Evolutionary conservation across 768 basidiomycete genomes (phyloP).

Genomic region (Kwoniella botswanensis): DNA sequence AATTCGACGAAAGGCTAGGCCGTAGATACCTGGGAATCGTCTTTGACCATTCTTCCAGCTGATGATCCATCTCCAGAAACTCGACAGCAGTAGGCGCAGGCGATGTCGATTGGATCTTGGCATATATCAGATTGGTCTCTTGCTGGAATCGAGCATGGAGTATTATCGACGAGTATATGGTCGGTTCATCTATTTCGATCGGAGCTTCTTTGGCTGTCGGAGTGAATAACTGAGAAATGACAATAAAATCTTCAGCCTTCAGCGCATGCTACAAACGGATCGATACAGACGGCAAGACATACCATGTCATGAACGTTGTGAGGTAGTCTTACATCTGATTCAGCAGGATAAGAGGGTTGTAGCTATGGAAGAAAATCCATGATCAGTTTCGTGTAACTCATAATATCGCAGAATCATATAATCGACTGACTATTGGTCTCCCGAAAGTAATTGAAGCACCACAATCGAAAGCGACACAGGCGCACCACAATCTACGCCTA

Average conservation of each 20-base stretch:
- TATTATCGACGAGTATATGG: constrained; percentile 15
- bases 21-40: constrained; percentile 7
- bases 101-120: constrained; percentile 2
- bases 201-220: constrained; percentile 3
- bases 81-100: constrained; percentile 14
- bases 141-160: constrained; percentile 1
- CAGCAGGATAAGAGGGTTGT: constrained; percentile 13
- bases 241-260: not conserved
- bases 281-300: not conserved
- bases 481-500: constrained; percentile 31
- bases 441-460: constrained; percentile 29
- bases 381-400: not conserved
- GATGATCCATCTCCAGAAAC: constrained; percentile 1
- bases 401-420: not conserved
- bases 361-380: not conserved
- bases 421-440: constrained; percentile 21
- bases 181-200: constrained; percentile 7
- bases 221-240: constrained; percentile 2
- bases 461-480: constrained; percentile 18
- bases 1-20: not conserved
- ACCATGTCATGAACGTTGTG: constrained; percentile 22
- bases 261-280: not conserved
- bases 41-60: constrained; percentile 13
- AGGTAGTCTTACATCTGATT: constrained; percentile 13
- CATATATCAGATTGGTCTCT: constrained; percentile 8